Evolutionary conservation across 2,329 filamentous ascomycete species (phyloP), one percentile per base, ranked within the genome.

Genomic region (Drechslerella stenobrocha): DNA sequence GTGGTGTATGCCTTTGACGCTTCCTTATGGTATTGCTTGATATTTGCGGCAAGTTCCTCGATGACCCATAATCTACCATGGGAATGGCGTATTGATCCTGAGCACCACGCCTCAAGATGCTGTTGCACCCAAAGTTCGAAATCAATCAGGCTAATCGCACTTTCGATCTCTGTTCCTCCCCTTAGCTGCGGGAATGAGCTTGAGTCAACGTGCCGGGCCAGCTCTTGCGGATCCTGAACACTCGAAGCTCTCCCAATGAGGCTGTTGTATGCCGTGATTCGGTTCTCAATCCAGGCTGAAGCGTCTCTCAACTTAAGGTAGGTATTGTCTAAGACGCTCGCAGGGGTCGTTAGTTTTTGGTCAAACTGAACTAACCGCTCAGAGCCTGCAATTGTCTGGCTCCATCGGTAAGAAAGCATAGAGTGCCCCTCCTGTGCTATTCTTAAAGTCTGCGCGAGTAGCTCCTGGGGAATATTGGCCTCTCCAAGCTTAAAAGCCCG

Each of bases 31-130:
- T 82, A 82, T 0, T 45, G 11, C 1, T 72, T 46, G 0, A 80
- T 75, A 3, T 76, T 50, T 0, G 51, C 2, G 0, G 53, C 58
- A 1, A 80, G 18, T 3, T 8, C 45, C 8, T 18, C 1, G 1
- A 69, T 40, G 2, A 66, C n/a, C n/a, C n/a, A n/a, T n/a, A n/a
- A n/a, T n/a, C n/a, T n/a, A n/a, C n/a, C n/a, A n/a, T n/a, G n/a
- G n/a, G n/a, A n/a, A n/a, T n/a, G n/a, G n/a, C n/a, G n/a, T n/a
- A n/a, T n/a, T n/a, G n/a, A n/a, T n/a, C n/a, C 2, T 2, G 6
- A 77, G 69, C 72, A 3, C 82, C 78, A 83, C 81, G 83, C 0
- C 45, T 34, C 70, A 84, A 83, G 20, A 83, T 74, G 2, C 74
- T 75, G 2, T 71, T 73, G 1, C 81, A 66, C 28, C 60, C 56